These are phyloP conservation scores for Coffea eugenioides DNA, from an alignment of 257 asterid genomes.

Conservation along the genomic window DNA sequence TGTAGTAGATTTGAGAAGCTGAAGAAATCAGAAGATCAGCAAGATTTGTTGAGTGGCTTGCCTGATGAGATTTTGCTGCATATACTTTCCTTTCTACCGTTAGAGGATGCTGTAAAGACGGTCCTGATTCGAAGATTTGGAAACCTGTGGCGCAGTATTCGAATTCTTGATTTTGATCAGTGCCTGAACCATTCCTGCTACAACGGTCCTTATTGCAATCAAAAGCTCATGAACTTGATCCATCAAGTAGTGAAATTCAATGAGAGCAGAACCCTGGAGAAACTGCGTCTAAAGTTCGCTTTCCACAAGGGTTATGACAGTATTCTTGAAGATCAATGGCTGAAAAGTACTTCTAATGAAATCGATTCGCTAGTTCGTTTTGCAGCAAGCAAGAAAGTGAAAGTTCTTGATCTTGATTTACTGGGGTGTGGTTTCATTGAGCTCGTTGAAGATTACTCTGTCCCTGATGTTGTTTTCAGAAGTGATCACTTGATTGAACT, in stretches of 20 bases:
- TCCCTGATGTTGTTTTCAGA: slow-evolving; percentile 31
- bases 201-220: slow-evolving; percentile 1
- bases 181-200: slow-evolving; percentile 10
- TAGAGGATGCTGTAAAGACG: slow-evolving; percentile 25
- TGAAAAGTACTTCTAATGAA: slow-evolving; percentile 7
- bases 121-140: slow-evolving; percentile 28
- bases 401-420: slow-evolving; percentile 34
- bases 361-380: slow-evolving; percentile 27
- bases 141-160: slow-evolving; percentile 27
- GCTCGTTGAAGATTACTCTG: slow-evolving; percentile 8
- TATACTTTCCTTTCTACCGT: slow-evolving; percentile 32
- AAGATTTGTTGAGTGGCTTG: slow-evolving; percentile 27
- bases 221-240: slow-evolving; percentile 18
- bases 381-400: slow-evolving; percentile 27
- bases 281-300: slow-evolving; percentile 18
- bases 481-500: slow-evolving; percentile 22
- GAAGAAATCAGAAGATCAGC: not conserved
- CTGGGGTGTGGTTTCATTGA: not conserved
- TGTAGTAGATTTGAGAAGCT: not conserved
- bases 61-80: slow-evolving; percentile 31
- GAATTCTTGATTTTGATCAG: slow-evolving; percentile 27
- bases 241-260: slow-evolving; percentile 21
- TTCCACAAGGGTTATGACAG: slow-evolving; percentile 5
- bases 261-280: slow-evolving; percentile 13
- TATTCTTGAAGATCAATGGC: not conserved